Evolutionary conservation across 2,329 filamentous ascomycete species (phyloP).

Genomic region (Fusarium nisikadoi): DNA sequence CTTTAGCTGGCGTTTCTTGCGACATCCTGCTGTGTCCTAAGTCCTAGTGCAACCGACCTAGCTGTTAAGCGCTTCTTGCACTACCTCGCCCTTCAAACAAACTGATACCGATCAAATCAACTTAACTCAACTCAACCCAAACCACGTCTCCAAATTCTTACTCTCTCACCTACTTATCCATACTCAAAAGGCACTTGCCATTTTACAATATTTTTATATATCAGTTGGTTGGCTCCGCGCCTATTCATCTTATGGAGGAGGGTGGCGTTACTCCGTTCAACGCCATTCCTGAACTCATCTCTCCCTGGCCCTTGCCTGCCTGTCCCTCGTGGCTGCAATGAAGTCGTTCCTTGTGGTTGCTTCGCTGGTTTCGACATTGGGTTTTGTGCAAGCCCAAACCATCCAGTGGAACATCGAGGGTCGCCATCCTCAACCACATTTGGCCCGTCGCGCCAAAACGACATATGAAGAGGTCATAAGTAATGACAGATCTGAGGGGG

Average conservation of each 20-base stretch:
- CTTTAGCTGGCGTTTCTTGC: slow-evolving; percentile 32
- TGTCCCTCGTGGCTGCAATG: slow-evolving; percentile 35
- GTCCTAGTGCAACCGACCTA: slow-evolving; percentile 18
- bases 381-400: slow-evolving; percentile 46
- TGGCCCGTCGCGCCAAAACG: slow-evolving; percentile 52
- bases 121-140: neutral
- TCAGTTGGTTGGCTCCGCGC: slow-evolving; percentile 23
- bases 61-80: slow-evolving; percentile 18
- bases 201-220: neutral
- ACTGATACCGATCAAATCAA: neutral
- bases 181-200: neutral
- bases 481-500: slow-evolving; percentile 57
- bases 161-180: neutral
- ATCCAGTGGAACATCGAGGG: slow-evolving; percentile 62
- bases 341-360: slow-evolving; percentile 35
- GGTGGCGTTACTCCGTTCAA: slow-evolving; percentile 35
- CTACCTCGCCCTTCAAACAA: neutral
- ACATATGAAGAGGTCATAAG: slow-evolving; percentile 56
- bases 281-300: slow-evolving; percentile 34
- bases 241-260: slow-evolving; percentile 38
- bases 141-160: neutral
- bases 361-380: slow-evolving; percentile 40
- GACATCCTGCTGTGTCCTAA: slow-evolving; percentile 34
- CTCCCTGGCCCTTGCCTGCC: neutral
- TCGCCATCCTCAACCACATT: slow-evolving; percentile 44